Evolutionary conservation across 1,284 basidiomycete genomes (phyloP), one percentile per base, ranked within the genome.

Genomic region (Cryptococcus depauperatus): DNA sequence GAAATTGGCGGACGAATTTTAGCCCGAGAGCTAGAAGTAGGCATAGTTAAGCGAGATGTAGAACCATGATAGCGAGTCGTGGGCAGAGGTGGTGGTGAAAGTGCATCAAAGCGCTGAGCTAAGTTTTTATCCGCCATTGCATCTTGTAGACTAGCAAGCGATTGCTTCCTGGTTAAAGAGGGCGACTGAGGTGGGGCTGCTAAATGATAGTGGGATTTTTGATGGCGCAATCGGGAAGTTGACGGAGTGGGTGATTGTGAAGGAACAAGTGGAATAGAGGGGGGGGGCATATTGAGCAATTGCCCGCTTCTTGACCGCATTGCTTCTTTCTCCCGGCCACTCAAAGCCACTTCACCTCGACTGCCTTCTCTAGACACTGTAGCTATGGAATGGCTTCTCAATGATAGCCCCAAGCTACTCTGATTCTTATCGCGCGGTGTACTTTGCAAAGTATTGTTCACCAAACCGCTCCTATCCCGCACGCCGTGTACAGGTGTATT

Each of bases 1-100:
- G 80, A 78, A 30, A 90, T 75, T 0, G 85, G 73, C 16, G 84
- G 79, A 25, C 88, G 77, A 5, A 78, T 73, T 70, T 84, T 87
- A 25, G 81, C 69, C 28, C 83, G 78, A 6, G 80, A 75, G 18
- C 45, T 48, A 18, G 48, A 50, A 0, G 84, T 88, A 1, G 87
- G 86, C 83, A 87, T 84, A n/a, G 85, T 89, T 37, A 90, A 74
- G 28, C 87, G 79, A 9, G 61, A 64, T 5, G 54, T 46, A 13
- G 57, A 51, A 37, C 41, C 35, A 35, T 58, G 52, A 41, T 56
- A 53, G 23, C 49, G 28, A 27, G 18, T 19, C 29, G 33, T 33
- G 25, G 35, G 16, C n/a, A 34, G 13, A 23, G 43, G 46, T 7
- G 18, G 40, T 43, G 27, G 5, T 35, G 40, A 2, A 43, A 26